Evolutionary conservation across 306 rosid species (phyloP), one percentile per base, ranked within the genome.

Genomic region (Astragalus glycyphyllos): DNA sequence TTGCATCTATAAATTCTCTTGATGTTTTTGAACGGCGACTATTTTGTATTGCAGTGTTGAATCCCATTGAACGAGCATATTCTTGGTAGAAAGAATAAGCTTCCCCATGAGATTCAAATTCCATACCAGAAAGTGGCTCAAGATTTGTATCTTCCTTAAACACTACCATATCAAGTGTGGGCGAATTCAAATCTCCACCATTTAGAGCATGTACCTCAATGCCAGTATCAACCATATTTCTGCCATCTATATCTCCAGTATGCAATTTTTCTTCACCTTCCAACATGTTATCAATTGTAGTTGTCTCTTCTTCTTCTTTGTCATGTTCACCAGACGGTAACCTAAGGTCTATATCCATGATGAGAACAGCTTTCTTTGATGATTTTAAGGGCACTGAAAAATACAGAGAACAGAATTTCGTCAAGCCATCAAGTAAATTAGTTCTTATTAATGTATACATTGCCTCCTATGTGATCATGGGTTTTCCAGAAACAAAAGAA

Each of bases 91-190:
- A 94, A 63, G 99, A 94, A 77, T 91, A 94, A 12, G 99, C 99
- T 69, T 91, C 99, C 54, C 90, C 88, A 4, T 94, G 97, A 56
- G 99, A 94, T 72, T 87, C 96, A 73, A 94, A 94, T 85, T 94
- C 99, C 99, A 94, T 94, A 62, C 99, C 99, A 84, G 90, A 86
- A 78, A 89, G 96, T 15, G 99, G 99, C 84, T 94, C 99, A 76
- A 94, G 96, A 86, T 90, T 94, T 38, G 95, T 55, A 66, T 94
- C 99, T 69, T 94, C 97, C 80, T 91, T 90, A 74, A 94, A 89
- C 42, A 85, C 79, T 62, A 60, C 88, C 77, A 87, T 80, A 82
- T 85, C 93, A 65, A 85, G 69, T 10, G 88, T 55, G 40, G 96
- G 82, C 51, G 90, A 85, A 84, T 89, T 90, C 84, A 89, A 80